These are phyloP conservation scores for Hsuehochloa calcarea DNA, from an alignment of 176 grass and related monocot genomes.

Conservation along the genomic window DNA sequence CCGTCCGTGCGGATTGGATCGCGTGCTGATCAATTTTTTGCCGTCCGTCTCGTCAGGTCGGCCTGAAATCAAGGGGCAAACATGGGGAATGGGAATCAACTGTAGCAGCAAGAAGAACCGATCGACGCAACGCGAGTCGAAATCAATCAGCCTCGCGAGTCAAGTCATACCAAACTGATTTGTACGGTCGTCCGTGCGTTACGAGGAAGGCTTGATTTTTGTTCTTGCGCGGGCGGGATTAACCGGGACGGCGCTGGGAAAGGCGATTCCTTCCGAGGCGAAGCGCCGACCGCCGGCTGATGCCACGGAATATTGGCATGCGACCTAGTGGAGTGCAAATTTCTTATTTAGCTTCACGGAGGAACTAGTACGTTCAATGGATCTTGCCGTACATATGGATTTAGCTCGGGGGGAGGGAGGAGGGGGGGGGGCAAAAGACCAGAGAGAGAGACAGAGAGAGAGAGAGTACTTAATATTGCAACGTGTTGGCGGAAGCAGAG, in stretches of 20 bases:
- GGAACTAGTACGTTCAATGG: background rate
- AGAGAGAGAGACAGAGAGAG: too few species aligned
- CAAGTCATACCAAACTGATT: conserved; percentile 21
- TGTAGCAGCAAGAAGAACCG: background rate
- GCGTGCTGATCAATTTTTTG: conserved; percentile 25
- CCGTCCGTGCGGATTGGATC: background rate
- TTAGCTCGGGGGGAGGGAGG: too few species aligned
- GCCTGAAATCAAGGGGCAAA: background rate
- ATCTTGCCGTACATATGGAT: background rate
- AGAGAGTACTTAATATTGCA: too few species aligned
- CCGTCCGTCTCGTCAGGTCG: conserved; percentile 4
- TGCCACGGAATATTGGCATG: background rate
- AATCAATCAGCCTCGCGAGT: conserved; percentile 5
- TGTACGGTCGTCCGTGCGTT: background rate
- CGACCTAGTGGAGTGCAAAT: background rate
- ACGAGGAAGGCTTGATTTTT: background rate
- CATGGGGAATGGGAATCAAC: background rate
- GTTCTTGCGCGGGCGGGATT: background rate
- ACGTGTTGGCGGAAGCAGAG: too few species aligned
- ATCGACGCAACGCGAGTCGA: background rate
- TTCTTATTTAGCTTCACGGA: background rate
- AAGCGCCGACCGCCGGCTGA: background rate
- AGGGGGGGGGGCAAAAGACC: too few species aligned
- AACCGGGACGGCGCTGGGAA: background rate
- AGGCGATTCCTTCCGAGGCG: background rate